Evolutionary conservation across 352 stramenopile species (phyloP), one percentile per base, ranked within the genome.

Genomic region (Phytophthora aleatoria): DNA sequence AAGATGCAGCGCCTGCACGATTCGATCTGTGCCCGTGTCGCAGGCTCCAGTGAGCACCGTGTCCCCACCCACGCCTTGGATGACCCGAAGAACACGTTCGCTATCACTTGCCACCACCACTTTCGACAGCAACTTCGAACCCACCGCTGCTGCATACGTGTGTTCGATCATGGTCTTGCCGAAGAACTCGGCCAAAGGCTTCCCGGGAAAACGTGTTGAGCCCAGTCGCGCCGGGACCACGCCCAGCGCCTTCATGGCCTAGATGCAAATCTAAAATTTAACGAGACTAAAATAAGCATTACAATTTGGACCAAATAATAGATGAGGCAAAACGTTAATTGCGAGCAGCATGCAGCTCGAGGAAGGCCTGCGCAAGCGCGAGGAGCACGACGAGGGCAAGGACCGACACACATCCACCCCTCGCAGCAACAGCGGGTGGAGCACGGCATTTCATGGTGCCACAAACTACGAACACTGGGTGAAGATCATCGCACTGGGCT

Each of bases 21-120:
- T 79, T 31, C 87, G 84, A 60, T 93, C 84, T 0, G 87, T 95
- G 24, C 86, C 88, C 1, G 82, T 94, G 31, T 73, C 73, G 61
- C 83, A 92, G 41, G 78, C 73, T 27, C 73, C 77, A 20, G 88
- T 96, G 49, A 92, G 70, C 42, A 92, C 72, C 15, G 79, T 85
- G 39, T 71, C 38, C 9, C 74, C 77, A 38, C 78, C 80, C 9
- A 86, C 55, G 8, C 41, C 28, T 24, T 76, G 45, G 30, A 93
- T 83, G 41, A 89, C 77, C 7, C 49, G 8, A 7, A 83, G 43
- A 15, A 96, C 79, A 12, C 65, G 74, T 41, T 76, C 63, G 55
- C 84, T 92, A 68, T 96, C 88, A 50, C 83, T 96, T 26, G 81
- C 81, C 30, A 96, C 86, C 27, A 94, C 64, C n/a, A 96, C 81